Evolutionary conservation across 352 stramenopile genomes (phyloP).

Genomic region (Stephanocyclus meneghinianus): DNA sequence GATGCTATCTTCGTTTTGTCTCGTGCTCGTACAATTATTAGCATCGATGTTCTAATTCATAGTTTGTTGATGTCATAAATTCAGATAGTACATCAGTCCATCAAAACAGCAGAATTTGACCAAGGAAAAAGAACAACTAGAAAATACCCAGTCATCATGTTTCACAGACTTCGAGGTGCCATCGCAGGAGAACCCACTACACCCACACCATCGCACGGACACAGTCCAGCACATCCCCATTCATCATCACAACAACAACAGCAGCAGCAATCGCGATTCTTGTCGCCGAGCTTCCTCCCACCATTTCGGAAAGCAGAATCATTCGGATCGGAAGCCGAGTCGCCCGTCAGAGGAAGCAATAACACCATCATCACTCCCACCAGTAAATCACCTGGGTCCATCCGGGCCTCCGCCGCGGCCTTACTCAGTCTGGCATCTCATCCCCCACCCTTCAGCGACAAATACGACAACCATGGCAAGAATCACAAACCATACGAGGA

Average conservation of each 20-base stretch:
- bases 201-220: background rate
- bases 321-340: background rate
- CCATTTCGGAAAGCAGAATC: slow-evolving; percentile 10
- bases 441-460: background rate
- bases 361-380: slow-evolving; percentile 8
- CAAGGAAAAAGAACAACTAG: background rate
- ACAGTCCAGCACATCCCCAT: background rate
- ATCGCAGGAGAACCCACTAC: slow-evolving; percentile 1
- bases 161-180: slow-evolving; percentile 9
- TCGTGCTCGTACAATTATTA: too few relatives aligned
- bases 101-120: background rate
- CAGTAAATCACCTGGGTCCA: background rate
- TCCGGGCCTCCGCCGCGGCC: slow-evolving; percentile 23
- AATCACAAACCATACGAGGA: background rate
- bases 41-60: too few relatives aligned
- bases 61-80: too few relatives aligned
- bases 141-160: slow-evolving; percentile 9
- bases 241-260: slow-evolving; percentile 1
- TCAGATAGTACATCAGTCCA: background rate
- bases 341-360: slow-evolving; percentile 1
- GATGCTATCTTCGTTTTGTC: too few relatives aligned
- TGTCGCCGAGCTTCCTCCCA: slow-evolving; percentile 5
- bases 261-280: background rate
- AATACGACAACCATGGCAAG: background rate
- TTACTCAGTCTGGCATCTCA: slow-evolving; percentile 29